Base-by-base conservation (phyloP, 495 filamentous ascomycete species). In the Penicillium paxilli region DNA sequence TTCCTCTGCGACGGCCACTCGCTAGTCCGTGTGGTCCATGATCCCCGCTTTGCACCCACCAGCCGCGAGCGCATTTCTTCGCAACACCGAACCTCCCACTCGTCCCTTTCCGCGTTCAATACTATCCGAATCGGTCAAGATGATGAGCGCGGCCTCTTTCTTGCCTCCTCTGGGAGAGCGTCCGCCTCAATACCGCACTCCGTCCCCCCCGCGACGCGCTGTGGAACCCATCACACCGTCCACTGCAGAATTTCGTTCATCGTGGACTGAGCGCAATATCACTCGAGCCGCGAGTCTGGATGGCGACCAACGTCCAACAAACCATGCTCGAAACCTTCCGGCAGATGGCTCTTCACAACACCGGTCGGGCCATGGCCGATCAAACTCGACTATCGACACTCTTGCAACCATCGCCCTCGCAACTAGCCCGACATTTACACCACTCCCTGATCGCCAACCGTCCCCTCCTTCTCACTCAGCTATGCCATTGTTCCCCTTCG, bases 381-480 rank as follows among this genome's bases (percentile, higher is more conserved):
- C 76, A 35, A 73, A 70, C 56, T 79, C 76, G 12, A 75, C 76
- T 30, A 82, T 81, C 59, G 77, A 81, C 55, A 73, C 76, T 16
- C 77, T 82, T 62, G 78, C 79, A 60, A 79, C 77, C 50, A 81
- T 82, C 59, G 79, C 78, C 47, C 69, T 81, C 54, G 77, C 78
- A 38, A 80, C 75, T 17, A 77, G 71, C 54, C 72, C 77, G 38
- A 74, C 73, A 32, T 76, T 79, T 48, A 52, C 70, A 49, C 71
- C 70, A 20, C 59, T 73, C 14, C 62, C 74, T 20, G 64, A 63
- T 42, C 63, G 66, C 33, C 67, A 65, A 20, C 64, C 71, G 9
- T 74, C 73, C 16, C 67, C 66, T 26, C 56, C 58, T 35, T 59
- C 61, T 47, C 55, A 53, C n/a, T 56, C 66, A 8, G 35, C 57